Conservation (phyloP, 768 basidiomycete genomes). For the Pulveroboletus ravenelii region DNA sequence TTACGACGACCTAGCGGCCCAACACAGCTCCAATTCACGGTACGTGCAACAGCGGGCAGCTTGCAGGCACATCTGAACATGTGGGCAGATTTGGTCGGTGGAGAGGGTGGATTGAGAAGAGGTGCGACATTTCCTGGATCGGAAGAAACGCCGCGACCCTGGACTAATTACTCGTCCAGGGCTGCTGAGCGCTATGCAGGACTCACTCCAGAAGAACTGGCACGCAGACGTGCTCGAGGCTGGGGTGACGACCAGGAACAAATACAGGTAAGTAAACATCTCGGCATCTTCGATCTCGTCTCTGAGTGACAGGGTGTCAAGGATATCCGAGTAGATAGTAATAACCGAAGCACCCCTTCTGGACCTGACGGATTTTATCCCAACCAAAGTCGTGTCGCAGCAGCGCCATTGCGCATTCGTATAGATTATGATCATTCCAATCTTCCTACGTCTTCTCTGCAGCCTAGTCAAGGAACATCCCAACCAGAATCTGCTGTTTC, state of each 20-base stretch:
- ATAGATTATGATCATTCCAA: constrained; percentile 36
- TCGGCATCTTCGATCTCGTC: not conserved
- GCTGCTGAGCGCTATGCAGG: constrained; percentile 81
- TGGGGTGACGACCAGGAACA: constrained; percentile 53
- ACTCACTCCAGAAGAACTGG: constrained; percentile 52
- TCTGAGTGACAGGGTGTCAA: constrained; percentile 9
- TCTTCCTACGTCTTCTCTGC: constrained; percentile 13
- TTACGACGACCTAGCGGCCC: constrained; percentile 73
- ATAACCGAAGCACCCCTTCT: not conserved
- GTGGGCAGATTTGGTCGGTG: constrained; percentile 73
- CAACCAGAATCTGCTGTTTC: constrained; percentile 10
- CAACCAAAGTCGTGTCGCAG: constrained; percentile 10
- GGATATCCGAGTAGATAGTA: constrained; percentile 13
- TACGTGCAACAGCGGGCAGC: constrained; percentile 27
- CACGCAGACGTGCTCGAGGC: constrained; percentile 57
- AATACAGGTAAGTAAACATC: constrained; percentile 12
- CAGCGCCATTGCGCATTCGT: constrained; percentile 38
- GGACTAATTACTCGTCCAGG: constrained; percentile 34
- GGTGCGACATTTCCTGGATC: constrained; percentile 37
- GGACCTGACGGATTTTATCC: constrained; percentile 4
- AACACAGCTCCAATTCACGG: constrained; percentile 83
- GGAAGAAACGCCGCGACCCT: not conserved
- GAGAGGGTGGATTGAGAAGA: constrained; percentile 86
- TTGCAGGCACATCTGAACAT: not conserved
- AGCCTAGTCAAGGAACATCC: constrained; percentile 1